phyloP scores from a whole-genome alignment of 306 rosid species.

The Trifolium repens region DNA sequence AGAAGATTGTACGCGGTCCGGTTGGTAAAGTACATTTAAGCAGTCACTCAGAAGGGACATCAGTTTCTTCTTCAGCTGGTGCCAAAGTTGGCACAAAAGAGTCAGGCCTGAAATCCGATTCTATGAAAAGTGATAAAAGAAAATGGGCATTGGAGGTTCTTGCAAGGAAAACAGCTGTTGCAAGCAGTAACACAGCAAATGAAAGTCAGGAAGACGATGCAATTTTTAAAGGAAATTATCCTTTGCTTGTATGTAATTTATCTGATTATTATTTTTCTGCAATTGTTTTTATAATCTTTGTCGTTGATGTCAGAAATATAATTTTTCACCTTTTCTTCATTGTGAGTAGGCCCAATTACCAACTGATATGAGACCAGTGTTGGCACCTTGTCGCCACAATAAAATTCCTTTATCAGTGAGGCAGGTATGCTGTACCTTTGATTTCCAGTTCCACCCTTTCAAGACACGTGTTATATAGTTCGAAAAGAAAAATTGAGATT shows the following conservation, averaged over 20 bases:
- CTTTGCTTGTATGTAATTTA: conserved; percentile 76
- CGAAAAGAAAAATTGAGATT: conserved; percentile 18
- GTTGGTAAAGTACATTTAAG: conserved; percentile 51
- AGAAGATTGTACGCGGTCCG: conserved; percentile 46
- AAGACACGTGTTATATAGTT: conserved; percentile 15
- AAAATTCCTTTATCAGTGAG: conserved; percentile 83
- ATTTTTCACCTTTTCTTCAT: conserved; percentile 43
- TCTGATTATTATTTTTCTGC: conserved; percentile 33
- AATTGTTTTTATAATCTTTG: conserved; percentile 39
- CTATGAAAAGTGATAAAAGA: conserved; percentile 70
- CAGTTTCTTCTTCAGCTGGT: conserved; percentile 56
- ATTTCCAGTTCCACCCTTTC: conserved; percentile 29
- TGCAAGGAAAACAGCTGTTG: conserved; percentile 75
- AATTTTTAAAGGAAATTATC: conserved; percentile 75
- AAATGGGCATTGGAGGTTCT: conserved; percentile 97
- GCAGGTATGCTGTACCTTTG: conserved; percentile 70
- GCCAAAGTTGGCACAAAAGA: conserved; percentile 57
- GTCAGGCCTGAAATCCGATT: conserved; percentile 52
- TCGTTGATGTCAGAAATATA: conserved; percentile 35
- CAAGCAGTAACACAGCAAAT: conserved; percentile 51
- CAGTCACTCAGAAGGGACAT: conserved; percentile 48
- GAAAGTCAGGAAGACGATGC: conserved; percentile 63
- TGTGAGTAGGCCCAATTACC: conserved; percentile 89
- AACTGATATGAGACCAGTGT: conserved; percentile 80
- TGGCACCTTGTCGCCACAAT: conserved; percentile 72